Evolutionary conservation across 768 basidiomycete genomes (phyloP).

Genomic region (Lactifluus rugatus): DNA sequence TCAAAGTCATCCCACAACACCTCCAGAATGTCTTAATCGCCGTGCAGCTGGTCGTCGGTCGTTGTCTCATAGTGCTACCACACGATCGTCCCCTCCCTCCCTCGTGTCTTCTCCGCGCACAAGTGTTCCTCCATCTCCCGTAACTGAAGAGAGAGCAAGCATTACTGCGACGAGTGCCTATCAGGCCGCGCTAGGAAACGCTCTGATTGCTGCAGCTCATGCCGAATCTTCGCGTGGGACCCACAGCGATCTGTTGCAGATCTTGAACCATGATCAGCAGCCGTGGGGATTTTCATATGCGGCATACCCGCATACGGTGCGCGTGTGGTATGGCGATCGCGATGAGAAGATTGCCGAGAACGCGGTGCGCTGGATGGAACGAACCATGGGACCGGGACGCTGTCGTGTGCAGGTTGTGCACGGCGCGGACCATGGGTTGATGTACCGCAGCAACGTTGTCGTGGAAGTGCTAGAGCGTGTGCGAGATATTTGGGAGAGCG

Average conservation of each 20-base stretch:
- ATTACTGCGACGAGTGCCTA: slow-evolving; percentile 33
- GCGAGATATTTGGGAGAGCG: slow-evolving; percentile 34
- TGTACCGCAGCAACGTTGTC: slow-evolving; percentile 85
- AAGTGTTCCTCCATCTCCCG: slow-evolving; percentile 29
- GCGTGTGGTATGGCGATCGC: slow-evolving; percentile 87
- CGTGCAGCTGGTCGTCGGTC: slow-evolving; percentile 57
- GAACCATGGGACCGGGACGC: slow-evolving; percentile 60
- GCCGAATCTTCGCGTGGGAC: slow-evolving; percentile 89
- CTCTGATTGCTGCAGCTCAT: slow-evolving; percentile 88
- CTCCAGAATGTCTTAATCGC: slow-evolving; percentile 20
- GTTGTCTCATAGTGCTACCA: slow-evolving; percentile 45
- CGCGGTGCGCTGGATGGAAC: slow-evolving; percentile 89
- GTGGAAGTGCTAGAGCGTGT: slow-evolving; percentile 75
- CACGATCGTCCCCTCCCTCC: slow-evolving; percentile 32
- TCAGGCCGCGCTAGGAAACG: slow-evolving; percentile 75
- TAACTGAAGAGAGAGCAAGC: slow-evolving; percentile 3
- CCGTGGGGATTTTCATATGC: slow-evolving; percentile 88
- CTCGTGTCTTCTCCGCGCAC: slow-evolving; percentile 44
- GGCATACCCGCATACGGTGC: slow-evolving; percentile 64
- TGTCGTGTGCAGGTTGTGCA: slow-evolving; percentile 76
- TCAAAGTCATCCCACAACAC: slow-evolving; percentile 29
- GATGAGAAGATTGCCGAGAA: slow-evolving; percentile 92
- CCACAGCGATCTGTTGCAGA: slow-evolving; percentile 83
- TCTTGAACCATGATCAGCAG: slow-evolving; percentile 81
- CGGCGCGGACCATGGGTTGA: slow-evolving; percentile 85